A percentile compares a stretch with the other conserved stretches of the same genome.
phyloP scores from a whole-genome alignment of 192 early-diverging fungal genomes.

The Umbelopsis ramanniana region DNA sequence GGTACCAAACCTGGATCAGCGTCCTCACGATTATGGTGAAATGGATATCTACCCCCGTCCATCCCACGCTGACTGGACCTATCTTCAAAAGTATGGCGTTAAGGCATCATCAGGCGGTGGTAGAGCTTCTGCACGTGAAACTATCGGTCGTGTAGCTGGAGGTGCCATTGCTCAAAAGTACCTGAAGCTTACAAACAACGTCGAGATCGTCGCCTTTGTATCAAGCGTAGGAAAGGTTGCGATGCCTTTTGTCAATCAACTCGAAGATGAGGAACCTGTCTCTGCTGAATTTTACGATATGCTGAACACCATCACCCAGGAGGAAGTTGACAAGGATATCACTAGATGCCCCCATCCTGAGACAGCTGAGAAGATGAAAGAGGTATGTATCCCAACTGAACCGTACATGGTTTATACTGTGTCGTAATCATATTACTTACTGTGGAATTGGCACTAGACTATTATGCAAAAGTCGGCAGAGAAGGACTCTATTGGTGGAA shows the following conservation, averaged over 20 bases:
- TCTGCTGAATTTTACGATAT: conserved; percentile 63
- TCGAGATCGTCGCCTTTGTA: conserved; percentile 97
- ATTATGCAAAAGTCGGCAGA: conserved; percentile 80
- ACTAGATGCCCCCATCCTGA: conserved; percentile 88
- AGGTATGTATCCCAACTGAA: conserved; percentile 50
- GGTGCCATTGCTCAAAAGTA: conserved; percentile 99
- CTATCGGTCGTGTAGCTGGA: conserved; percentile 95
- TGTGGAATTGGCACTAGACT: conserved; percentile 41
- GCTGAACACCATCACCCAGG: conserved; percentile 71
- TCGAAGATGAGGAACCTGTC: conserved; percentile 47
- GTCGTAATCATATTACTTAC: too few relatives aligned
- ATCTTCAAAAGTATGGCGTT: conserved; percentile 93
- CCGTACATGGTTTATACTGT: too few relatives aligned
- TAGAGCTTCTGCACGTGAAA: conserved; percentile 92
- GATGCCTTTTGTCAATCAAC: conserved; percentile 68
- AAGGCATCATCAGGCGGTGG: conserved; percentile 97
- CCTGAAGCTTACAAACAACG: conserved; percentile 72
- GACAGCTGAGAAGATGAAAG: conserved; percentile 77
- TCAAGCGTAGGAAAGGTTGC: conserved; percentile 81
- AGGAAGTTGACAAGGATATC: conserved; percentile 78
- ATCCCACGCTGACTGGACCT: conserved; percentile 98
- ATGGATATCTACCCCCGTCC: conserved; percentile 96
- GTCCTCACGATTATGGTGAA: conserved; percentile 95
- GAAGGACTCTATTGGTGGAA: conserved; percentile 94
- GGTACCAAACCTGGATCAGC: conserved; percentile 94